Conservation (phyloP, 1,284 basidiomycete species). For the Baeospora myosura region DNA sequence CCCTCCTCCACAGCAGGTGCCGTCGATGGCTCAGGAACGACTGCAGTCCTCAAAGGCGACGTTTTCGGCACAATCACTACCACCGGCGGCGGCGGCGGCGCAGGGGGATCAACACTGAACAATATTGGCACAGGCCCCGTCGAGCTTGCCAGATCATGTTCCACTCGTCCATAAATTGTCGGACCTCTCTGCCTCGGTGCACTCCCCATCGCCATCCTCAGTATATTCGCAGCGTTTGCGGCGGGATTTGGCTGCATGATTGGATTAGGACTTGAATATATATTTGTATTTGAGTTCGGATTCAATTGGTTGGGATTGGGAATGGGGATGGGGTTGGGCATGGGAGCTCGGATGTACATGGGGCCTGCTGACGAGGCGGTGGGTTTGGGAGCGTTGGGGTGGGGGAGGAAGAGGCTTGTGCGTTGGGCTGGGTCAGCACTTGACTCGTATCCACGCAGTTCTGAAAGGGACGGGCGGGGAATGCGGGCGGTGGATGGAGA, state of each 20-base stretch:
- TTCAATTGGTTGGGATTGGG: slow-evolving; percentile 4
- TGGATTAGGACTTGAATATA: slow-evolving; percentile 9
- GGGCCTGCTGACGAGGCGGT: slow-evolving; percentile 38
- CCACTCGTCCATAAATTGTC: slow-evolving; percentile 59
- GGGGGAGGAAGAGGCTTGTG: slow-evolving; percentile 57
- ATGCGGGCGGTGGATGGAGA: slow-evolving; percentile 14
- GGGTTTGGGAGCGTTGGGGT: slow-evolving; percentile 66
- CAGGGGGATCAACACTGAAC: slow-evolving; percentile 51
- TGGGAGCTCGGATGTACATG: slow-evolving; percentile 47
- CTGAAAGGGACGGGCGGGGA: slow-evolving; percentile 24
- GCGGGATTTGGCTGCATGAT: slow-evolving; percentile 7
- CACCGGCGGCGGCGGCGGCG: slow-evolving; percentile 10
- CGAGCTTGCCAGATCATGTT: slow-evolving; percentile 44
- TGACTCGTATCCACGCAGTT: slow-evolving; percentile 19
- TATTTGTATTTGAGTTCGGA: no score
- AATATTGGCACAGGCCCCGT: slow-evolving; percentile 58
- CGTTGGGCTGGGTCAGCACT: slow-evolving; percentile 21
- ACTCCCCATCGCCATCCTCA: slow-evolving; percentile 24
- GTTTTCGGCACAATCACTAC: neutral
- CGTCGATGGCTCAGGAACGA: neutral
- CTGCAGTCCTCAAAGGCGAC: slow-evolving; percentile 4
- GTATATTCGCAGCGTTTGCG: slow-evolving; percentile 16
- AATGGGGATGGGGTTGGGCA: slow-evolving; percentile 13
- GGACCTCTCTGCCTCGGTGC: slow-evolving; percentile 14
- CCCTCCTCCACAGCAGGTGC: slow-evolving; percentile 1